These are phyloP conservation scores for Elymus sibiricus DNA, from an alignment of 176 grass and related monocot species.

Conservation along the genomic window DNA sequence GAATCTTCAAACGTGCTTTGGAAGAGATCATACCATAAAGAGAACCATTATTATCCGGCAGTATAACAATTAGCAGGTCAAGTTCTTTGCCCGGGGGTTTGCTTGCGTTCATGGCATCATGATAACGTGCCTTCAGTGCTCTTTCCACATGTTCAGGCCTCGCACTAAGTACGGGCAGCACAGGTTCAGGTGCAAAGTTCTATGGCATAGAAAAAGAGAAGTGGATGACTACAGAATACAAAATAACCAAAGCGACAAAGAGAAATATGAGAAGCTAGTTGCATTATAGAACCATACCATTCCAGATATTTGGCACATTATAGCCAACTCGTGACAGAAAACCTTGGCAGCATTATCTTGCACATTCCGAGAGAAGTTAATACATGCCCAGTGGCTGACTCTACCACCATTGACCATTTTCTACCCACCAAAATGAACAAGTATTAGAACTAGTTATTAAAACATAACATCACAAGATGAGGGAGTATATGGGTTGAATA, in stretches of 20 bases:
- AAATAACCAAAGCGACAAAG: not conserved
- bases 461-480: not conserved
- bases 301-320: constrained; percentile 93
- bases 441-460: constrained; percentile 7
- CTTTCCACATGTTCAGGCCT: constrained; percentile 83
- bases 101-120: constrained; percentile 70
- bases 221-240: not conserved
- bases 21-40: constrained; percentile 63
- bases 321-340: constrained; percentile 73
- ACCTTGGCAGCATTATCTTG: constrained; percentile 73
- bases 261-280: constrained; percentile 7
- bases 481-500: not conserved
- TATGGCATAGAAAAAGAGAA: constrained; percentile 5
- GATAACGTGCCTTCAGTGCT: constrained; percentile 69
- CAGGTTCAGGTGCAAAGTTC: constrained; percentile 74
- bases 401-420: constrained; percentile 92
- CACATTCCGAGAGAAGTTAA: constrained; percentile 74
- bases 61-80: constrained; percentile 86
- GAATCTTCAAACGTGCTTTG: not conserved
- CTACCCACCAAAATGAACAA: constrained; percentile 39
- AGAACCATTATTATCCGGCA: constrained; percentile 85
- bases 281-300: constrained; percentile 47
- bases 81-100: constrained; percentile 60
- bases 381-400: constrained; percentile 72
- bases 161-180: constrained; percentile 60